A percentile compares a stretch with the other conserved stretches of the same genome.
phyloP scores from a whole-genome alignment of 129 eudicot species.

The Helianthus tuberosus region DNA sequence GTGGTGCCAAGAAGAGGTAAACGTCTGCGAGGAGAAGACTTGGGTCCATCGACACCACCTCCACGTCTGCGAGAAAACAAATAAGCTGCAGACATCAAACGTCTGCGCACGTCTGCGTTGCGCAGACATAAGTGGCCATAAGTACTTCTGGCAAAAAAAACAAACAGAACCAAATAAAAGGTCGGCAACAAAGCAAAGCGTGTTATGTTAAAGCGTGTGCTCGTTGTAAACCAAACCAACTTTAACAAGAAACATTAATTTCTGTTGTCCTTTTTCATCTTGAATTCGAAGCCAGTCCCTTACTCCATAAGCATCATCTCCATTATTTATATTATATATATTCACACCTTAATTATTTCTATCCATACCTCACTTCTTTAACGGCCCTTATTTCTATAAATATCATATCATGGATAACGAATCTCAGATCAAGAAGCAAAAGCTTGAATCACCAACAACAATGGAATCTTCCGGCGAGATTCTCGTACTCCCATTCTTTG shows the following conservation, averaged over 20 bases:
- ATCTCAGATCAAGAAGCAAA: slow-evolving; percentile 30
- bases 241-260: too few species aligned
- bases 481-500: slow-evolving; percentile 61
- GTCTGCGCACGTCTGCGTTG: too few species aligned
- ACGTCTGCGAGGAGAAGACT: too few species aligned
- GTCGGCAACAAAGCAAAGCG: slow-evolving; percentile 2
- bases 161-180: neutral
- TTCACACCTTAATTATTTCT: neutral
- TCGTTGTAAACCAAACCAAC: neutral
- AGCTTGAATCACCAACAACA: slow-evolving; percentile 21
- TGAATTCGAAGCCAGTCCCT: neutral
- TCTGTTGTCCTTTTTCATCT: too few species aligned
- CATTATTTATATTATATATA: neutral
- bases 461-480: slow-evolving; percentile 53
- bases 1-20: too few species aligned
- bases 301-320: neutral
- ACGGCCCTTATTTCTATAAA: neutral
- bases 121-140: too few species aligned
- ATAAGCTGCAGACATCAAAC: too few species aligned
- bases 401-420: slow-evolving; percentile 18
- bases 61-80: too few species aligned
- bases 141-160: too few species aligned
- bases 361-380: neutral
- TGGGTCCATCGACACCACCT: too few species aligned
- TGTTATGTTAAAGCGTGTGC: neutral